Conservation (phyloP, 192 early-diverging fungal species). For the Bifiguratus adelaidae region DNA sequence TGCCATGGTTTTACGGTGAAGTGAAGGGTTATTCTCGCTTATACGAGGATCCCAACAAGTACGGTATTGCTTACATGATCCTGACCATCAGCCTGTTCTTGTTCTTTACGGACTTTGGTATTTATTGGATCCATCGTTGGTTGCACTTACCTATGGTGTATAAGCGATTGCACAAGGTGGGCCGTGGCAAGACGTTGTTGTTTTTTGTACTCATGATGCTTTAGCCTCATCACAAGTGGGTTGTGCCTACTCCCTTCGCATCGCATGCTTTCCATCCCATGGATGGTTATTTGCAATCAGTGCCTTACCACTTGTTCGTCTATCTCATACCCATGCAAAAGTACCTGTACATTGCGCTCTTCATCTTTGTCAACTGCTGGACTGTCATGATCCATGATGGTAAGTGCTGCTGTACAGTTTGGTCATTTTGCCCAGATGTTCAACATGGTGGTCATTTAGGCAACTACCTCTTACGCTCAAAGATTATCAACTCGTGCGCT, state of each 20-base stretch:
- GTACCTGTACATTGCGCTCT: slow-evolving; percentile 77
- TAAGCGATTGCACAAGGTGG: slow-evolving; percentile 77
- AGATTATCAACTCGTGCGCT: slow-evolving; percentile 77
- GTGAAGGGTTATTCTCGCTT: slow-evolving; percentile 80
- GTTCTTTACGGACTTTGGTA: slow-evolving; percentile 86
- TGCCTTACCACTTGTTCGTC: slow-evolving; percentile 92
- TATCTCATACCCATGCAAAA: slow-evolving; percentile 89
- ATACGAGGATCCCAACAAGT: slow-evolving; percentile 47
- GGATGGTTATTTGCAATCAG: slow-evolving; percentile 91
- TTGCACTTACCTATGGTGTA: slow-evolving; percentile 89
- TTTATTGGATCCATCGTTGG: slow-evolving; percentile 96
- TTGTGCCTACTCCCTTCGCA: slow-evolving; percentile 86
- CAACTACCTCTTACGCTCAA: slow-evolving; percentile 57
- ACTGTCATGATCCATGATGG: slow-evolving; percentile 97
- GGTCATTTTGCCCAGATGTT: not conserved
- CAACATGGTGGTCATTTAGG: slow-evolving; percentile 20
- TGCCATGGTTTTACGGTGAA: slow-evolving; percentile 89
- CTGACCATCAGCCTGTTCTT: slow-evolving; percentile 65
- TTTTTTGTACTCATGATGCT: not conserved
- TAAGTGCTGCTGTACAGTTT: slow-evolving; percentile 12
- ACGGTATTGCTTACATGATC: slow-evolving; percentile 56
- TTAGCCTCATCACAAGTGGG: slow-evolving; percentile 44
- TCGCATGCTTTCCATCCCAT: slow-evolving; percentile 92
- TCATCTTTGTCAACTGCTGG: slow-evolving; percentile 89
- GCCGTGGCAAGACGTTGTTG: not conserved